These are phyloP conservation scores for Suhomyces bribrorum DNA, from an alignment of 1,139 yeast genomes.

Conservation along the genomic window DNA sequence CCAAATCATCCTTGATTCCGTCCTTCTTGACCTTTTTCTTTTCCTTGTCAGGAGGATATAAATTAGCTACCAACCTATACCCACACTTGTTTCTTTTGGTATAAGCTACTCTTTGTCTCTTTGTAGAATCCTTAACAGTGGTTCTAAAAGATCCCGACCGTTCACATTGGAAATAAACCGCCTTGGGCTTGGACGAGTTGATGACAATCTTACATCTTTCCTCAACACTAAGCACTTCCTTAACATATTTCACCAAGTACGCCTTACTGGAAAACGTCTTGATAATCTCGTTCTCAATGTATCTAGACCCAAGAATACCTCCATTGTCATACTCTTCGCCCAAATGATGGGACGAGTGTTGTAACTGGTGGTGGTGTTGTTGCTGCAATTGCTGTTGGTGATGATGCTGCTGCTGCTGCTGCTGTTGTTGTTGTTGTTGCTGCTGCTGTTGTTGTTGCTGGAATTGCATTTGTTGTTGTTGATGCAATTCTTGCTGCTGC, in stretches of 20 bases:
- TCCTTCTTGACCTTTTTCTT: constrained; percentile 31
- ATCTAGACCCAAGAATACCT: constrained; percentile 28
- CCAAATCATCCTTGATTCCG: constrained; percentile 28
- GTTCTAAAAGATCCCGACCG: constrained; percentile 51
- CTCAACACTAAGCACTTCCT: constrained; percentile 42
- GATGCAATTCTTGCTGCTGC: constrained; percentile 27
- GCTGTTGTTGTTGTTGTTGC: constrained; percentile 13
- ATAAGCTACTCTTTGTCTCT: constrained; percentile 54
- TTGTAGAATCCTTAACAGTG: constrained; percentile 49
- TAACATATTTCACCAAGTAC: constrained; percentile 47
- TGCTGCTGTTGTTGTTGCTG: constrained; percentile 15
- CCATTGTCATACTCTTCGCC: constrained; percentile 18
- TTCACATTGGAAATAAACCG: constrained; percentile 54
- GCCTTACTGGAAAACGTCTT: constrained; percentile 45
- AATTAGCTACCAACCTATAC: constrained; percentile 50
- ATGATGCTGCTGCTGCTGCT: constrained; percentile 14
- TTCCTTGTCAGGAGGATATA: constrained; percentile 47
- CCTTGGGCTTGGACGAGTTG: constrained; percentile 52
- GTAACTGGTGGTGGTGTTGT: constrained; percentile 14
- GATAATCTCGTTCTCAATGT: constrained; percentile 47
- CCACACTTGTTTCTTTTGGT: constrained; percentile 53
- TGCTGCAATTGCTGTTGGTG: constrained; percentile 13
- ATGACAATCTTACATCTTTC: constrained; percentile 52
- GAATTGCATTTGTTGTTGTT: constrained; percentile 29
- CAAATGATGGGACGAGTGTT: constrained; percentile 10